phyloP scores from a whole-genome alignment of 78 protist genomes.

The Chrysochromulina tobinii region DNA sequence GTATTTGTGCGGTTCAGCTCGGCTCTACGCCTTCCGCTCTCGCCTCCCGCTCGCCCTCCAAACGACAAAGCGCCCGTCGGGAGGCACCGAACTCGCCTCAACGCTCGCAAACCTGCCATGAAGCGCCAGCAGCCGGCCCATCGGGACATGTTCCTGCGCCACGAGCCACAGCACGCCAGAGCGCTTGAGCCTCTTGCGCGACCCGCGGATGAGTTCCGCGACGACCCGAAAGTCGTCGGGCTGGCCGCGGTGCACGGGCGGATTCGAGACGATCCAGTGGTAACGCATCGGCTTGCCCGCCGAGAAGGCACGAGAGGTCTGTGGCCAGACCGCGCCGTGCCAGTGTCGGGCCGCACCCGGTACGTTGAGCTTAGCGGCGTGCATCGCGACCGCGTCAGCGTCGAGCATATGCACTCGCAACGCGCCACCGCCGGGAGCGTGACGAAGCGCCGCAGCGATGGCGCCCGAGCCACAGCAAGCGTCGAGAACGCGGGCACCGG shows the following conservation, averaged over 20 bases:
- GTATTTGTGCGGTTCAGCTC: too few species aligned
- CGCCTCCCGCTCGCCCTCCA: neutral
- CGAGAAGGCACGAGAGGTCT: neutral
- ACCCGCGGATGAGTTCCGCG: neutral
- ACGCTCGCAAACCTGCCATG: neutral
- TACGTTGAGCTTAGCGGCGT: neutral
- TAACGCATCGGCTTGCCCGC: neutral
- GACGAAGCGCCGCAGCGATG: neutral
- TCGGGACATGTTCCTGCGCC: neutral
- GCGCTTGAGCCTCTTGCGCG: neutral
- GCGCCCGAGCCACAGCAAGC: neutral
- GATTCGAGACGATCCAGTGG: slow-evolving; percentile 16
- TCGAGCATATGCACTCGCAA: neutral
- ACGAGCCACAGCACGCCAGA: neutral
- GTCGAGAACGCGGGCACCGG: neutral
- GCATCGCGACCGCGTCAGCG: slow-evolving; percentile 19
- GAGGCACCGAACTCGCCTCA: neutral
- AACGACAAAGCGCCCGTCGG: neutral
- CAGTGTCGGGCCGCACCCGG: neutral
- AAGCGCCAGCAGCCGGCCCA: neutral
- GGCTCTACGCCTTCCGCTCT: too few species aligned
- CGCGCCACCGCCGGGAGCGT: too few species aligned
- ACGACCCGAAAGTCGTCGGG: neutral
- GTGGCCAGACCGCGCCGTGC: neutral
- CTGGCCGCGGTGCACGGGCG: neutral